Evolutionary conservation across 305 asterid genomes (phyloP), one percentile per base, ranked within the genome.

Genomic region (Fraxinus sp.): DNA sequence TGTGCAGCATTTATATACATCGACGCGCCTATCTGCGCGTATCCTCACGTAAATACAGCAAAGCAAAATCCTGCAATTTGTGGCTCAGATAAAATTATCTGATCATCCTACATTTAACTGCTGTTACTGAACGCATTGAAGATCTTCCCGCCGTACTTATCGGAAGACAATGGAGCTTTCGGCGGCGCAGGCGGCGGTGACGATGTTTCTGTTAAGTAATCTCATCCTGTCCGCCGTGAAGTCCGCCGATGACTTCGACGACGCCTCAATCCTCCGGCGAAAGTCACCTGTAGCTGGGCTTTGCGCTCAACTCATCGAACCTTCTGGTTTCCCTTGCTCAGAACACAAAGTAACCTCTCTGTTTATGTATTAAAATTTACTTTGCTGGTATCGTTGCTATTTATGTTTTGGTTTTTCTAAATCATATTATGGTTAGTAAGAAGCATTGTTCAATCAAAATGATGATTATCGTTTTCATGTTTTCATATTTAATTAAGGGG

Each of bases 291-390:
- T 87, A 7, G 86, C 84, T 75, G 89, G 93, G 35, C 93, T 94
- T 26, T 94, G 98, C 81, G 86, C 91, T 64, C 46, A 84, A 81
- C 88, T 95, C 88, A 88, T 95, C 62, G 88, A 89, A 75, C 95
- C 96, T 79, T 71, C 85, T 71, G 99, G 99, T 78, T 93, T 86
- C 88, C 95, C 93, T 78, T 95, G 99, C 94, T 75, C 89, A 22
- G 98, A 95, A 77, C 95, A 95, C 90, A 81, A 79, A 16, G 98
- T 95, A 91, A 86, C 74, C 32, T 78, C 83, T 79, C 78, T 66
- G 46, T 52, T 76, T 76, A 22, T 52, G 37, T 79, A 70, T 70
- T 44, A 37, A 57, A 35, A 22, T 76, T 73, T 36, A 26, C 11
- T 79, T 72, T 33, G 4, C 14, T 6, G 28, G 3, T 57, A 22